A percentile compares a stretch with the other conserved stretches of the same genome.
Conservation (phyloP, 345 rosid species). For the Rhodamnia argentea region DNA sequence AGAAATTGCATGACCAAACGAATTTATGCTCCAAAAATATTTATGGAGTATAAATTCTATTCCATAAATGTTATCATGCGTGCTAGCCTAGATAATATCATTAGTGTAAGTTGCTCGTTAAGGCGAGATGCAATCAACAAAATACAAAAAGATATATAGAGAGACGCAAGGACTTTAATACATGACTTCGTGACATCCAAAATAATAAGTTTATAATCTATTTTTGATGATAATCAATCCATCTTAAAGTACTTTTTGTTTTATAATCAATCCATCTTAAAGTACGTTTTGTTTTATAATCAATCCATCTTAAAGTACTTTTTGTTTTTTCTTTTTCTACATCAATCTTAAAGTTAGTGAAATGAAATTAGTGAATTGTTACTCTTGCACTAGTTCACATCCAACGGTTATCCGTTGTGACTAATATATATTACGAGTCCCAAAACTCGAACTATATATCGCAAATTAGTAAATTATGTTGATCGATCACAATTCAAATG, state of each 20-base stretch:
- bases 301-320: no score
- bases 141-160: not conserved
- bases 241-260: not conserved
- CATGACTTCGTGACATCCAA: not conserved
- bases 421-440: not conserved
- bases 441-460: not conserved
- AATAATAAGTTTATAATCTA: not conserved
- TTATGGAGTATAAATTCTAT: no score
- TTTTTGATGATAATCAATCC: not conserved
- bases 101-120: not conserved
- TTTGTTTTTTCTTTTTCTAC: no score
- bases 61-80: no score
- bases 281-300: no score
- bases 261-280: no score
- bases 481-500: not conserved
- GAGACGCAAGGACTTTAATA: not conserved
- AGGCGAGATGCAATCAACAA: not conserved
- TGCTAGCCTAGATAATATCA: not conserved
- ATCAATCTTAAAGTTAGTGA: no score
- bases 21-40: no score
- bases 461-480: not conserved
- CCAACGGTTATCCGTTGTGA: fast-evolving
- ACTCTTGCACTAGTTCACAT: not conserved
- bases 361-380: not conserved
- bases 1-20: no score